Evolutionary conservation across 257 asterid species (phyloP), one percentile per base, ranked within the genome.

Genomic region (Linderniella brevidens): DNA sequence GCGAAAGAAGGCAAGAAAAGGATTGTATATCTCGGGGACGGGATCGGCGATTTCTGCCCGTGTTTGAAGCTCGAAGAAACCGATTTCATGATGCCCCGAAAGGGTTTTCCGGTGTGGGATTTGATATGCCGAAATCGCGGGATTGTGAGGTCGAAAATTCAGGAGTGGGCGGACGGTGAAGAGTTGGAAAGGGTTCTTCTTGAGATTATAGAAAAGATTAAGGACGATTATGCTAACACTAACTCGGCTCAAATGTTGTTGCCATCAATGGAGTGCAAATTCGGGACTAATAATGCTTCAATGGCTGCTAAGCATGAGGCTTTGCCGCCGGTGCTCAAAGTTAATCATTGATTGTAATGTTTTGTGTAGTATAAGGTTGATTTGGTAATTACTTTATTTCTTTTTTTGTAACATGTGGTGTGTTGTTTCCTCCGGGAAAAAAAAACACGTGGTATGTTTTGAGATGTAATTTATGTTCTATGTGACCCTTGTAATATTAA

Each of bases 81-180:
- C 19, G 92, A 86, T 41, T 64, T 57, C 49, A 52, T 75, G 67
- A 79, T 87, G 97, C 95, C 95, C 4, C 77, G 94, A 63, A 79
- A 79, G 60, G 46, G 72, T 39, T 86, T 66, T 38, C 90, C 92
- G 0, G 90, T 60, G 0, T 86, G 92, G 90, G 76, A 71, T 45
- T 62, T 78, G 60, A 79, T 86, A 32, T 63, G 67, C 0, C 37
- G 70, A 53, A 79, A 77, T 41, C 68, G 57, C 0, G 15, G 9
- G 3, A 63, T 61, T n/a, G 15, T 86, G 39, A 63, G 64, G 51
- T 73, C 86, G 13, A 71, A 65, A 9, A 49, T 86, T 11, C 77
- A 74, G 11, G 90, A 70, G 45, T 86, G 86, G 92, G 50, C 36
- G 5, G 70, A 81, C 16, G 93, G 86, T 7, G 67, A 66, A 13